Base-by-base conservation (phyloP, 768 basidiomycete species). In the Pholiota molesta region DNA sequence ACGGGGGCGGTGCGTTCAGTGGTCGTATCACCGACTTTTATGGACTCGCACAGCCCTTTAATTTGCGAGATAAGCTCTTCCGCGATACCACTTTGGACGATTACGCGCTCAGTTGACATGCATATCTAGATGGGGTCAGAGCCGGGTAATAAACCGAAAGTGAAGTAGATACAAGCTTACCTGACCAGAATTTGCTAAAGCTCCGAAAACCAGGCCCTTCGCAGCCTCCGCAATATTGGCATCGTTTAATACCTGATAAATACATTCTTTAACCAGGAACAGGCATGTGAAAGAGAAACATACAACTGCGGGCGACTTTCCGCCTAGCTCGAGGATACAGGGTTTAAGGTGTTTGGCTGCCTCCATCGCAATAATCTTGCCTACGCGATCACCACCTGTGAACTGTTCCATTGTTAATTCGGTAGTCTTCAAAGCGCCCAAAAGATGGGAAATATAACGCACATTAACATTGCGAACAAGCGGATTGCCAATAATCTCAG, bases 31-130 rank as follows among this genome's bases (percentile, higher is more conserved):
- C 83, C 83, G 0, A 79, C 80, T 40, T 74, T 80, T 35, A 84
- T 63, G 6, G 65, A 55, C 52, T 62, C 66, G 49, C 68, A 71
- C 3, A 81, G 70, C 2, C 64, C 58, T 37, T 71, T 71, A 16
- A 86, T 68, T 10, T 75, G 65, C 3, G 68, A 58, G 13, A 79
- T 68, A 13, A 86, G 74, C 1, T 59, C 59, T 0, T 77, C 71
- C 10, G 80, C 75, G 13, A 79, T 72, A 8, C 69, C 73, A 17
- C 77, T 71, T 63, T 84, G 82, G 31, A 80, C 81, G 47, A 86
- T 82, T n/a, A 86, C 79, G 7, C 85, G 81, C 65, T 84, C 83
- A 8, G 83, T 81, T 1, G 84, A 83, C 82, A 86, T 84, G 72
- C 85, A 86, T 45, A 85, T 76, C 72, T 86, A 29, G 49, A 39